phyloP scores from a whole-genome alignment of 495 filamentous ascomycete genomes.

The Penicillium ochrochloron region DNA sequence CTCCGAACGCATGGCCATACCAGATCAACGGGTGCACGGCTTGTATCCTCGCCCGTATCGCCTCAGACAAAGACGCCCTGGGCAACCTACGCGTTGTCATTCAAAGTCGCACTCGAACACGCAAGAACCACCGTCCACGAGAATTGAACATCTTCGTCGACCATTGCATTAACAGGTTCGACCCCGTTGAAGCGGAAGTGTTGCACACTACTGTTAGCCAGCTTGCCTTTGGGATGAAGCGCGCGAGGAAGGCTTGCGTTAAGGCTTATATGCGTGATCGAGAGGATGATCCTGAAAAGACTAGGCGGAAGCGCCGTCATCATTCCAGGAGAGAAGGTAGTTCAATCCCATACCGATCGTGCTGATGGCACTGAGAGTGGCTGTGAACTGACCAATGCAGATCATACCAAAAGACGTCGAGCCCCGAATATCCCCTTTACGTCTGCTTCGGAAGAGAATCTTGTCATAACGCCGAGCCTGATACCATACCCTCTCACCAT shows the following conservation, averaged over 20 bases:
- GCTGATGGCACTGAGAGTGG: background rate
- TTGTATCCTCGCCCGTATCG: slow-evolving; percentile 47
- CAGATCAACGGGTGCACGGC: slow-evolving; percentile 45
- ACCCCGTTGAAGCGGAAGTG: slow-evolving; percentile 14
- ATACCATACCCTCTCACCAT: background rate
- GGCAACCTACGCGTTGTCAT: slow-evolving; percentile 37
- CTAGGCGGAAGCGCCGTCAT: background rate
- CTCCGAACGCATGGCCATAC: slow-evolving; percentile 21
- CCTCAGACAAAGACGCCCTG: slow-evolving; percentile 22
- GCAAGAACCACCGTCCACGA: slow-evolving; percentile 24
- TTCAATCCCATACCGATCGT: background rate
- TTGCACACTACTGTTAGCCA: slow-evolving; percentile 18
- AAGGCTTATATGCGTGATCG: slow-evolving; percentile 18
- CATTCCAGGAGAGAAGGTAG: background rate
- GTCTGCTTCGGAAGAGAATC: background rate
- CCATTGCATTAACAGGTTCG: slow-evolving; percentile 24
- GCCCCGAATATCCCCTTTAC: background rate
- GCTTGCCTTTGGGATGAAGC: slow-evolving; percentile 30
- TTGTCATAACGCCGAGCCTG: background rate
- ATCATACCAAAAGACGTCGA: background rate
- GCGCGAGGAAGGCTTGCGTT: slow-evolving; percentile 30
- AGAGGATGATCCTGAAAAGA: background rate
- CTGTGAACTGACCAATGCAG: background rate
- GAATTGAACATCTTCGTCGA: slow-evolving; percentile 37
- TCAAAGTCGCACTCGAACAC: slow-evolving; percentile 37